Base-by-base conservation (phyloP, 345 rosid genomes). In the Tarenaya hassleriana region DNA sequence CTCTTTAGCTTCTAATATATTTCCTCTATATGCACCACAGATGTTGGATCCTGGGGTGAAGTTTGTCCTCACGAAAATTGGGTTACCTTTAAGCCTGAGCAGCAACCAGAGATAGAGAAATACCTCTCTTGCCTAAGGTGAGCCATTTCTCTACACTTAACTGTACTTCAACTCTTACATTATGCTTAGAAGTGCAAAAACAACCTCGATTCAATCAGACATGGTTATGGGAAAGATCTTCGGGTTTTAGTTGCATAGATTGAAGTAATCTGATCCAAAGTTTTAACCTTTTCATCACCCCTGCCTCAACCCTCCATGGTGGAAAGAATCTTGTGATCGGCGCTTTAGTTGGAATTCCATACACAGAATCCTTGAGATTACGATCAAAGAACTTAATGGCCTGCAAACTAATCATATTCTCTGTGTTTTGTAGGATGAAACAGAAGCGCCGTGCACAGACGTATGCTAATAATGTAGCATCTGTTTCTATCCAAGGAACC, bases 61-160 rank as follows among this genome's bases (percentile, higher is more conserved):
- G 70, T 34, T 60, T 51, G 49, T 8, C 59, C 58, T 2, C 67
- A 51, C 18, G 95, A 84, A 62, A 84, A 77, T 66, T 90, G 94
- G 98, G 50, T 68, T 17, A 47, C 47, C 58, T 86, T 73, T 61
- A 67, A 64, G 50, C 49, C 70, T 40, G 87, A 73, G 68, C 82
- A 84, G 65, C 75, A 71, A 44, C 69, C 59, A 46, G 85, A 69
- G 31, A 33, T 82, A 4, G 85, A 84, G 53, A 73, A 73, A 48
- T 84, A 84, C 69, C 71, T 84, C 59, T 68, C 78, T 56, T 62
- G 45, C 39, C 21, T 43, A 51, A 66, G 77, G 95, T 88, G 41
- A 64, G 53, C 42, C 45, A 13, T 45, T 1, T 34, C 41, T 62
- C 34, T 62, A 17, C 29, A 24, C 29, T 24, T 24, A 5, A 24